These are phyloP conservation scores for Ogataea henricii DNA, from an alignment of 805 yeast species.

Conservation along the genomic window DNA sequence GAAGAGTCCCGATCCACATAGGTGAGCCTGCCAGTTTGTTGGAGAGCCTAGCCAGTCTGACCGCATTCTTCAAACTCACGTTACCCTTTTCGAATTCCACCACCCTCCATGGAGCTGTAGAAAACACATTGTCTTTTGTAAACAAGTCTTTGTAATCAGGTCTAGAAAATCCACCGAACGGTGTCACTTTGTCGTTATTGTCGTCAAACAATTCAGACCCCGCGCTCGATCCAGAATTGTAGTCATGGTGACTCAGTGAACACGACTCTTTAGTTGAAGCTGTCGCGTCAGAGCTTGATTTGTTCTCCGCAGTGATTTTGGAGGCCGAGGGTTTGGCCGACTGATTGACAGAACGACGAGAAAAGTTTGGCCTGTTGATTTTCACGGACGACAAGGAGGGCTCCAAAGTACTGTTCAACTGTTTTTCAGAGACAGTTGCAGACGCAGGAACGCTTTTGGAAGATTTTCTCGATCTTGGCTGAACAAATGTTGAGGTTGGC, in stretches of 20 bases:
- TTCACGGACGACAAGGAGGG: conserved; percentile 23
- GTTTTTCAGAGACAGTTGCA: conserved; percentile 25
- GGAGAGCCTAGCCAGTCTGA: conserved; percentile 56
- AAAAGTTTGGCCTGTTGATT: conserved; percentile 19
- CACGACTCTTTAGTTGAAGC: conserved; percentile 5
- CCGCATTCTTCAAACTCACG: conserved; percentile 85
- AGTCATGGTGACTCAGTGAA: neutral
- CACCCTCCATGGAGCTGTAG: conserved; percentile 71
- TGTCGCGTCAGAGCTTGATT: conserved; percentile 4
- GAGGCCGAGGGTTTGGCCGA: neutral
- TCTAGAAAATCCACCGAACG: conserved; percentile 75
- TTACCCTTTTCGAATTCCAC: conserved; percentile 75
- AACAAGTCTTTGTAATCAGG: conserved; percentile 55
- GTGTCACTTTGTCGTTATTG: conserved; percentile 44
- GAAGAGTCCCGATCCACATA: conserved; percentile 88
- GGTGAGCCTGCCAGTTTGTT: conserved; percentile 39
- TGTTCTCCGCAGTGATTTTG: neutral
- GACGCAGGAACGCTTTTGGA: conserved; percentile 9
- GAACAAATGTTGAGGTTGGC: conserved; percentile 26
- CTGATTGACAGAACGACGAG: conserved; percentile 15
- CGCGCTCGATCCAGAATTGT: conserved; percentile 2
- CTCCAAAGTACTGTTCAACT: conserved; percentile 13
- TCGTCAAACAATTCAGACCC: conserved; percentile 5
- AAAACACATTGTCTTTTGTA: conserved; percentile 48
- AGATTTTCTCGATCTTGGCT: conserved; percentile 25